phyloP scores from a whole-genome alignment of 2,329 filamentous ascomycete genomes.

The Chrysoporthe cubensis region DNA sequence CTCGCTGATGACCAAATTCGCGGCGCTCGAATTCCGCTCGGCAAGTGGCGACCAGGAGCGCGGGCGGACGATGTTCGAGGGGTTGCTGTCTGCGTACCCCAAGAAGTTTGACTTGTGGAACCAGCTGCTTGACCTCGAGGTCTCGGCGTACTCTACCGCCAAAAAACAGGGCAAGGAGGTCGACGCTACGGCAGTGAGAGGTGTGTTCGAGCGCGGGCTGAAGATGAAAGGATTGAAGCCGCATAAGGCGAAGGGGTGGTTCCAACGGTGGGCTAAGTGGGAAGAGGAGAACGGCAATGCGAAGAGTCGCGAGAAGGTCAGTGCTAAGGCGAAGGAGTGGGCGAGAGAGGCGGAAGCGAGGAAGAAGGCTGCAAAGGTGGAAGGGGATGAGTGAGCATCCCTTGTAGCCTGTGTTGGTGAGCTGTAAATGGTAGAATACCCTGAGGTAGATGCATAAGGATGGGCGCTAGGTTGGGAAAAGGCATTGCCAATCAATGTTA shows the following conservation, averaged over 20 bases:
- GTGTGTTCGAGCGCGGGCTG: conserved; percentile 80
- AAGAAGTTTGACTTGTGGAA: conserved; percentile 95
- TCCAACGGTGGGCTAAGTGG: conserved; percentile 89
- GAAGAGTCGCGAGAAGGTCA: conserved; percentile 72
- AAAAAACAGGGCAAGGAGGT: conserved; percentile 53
- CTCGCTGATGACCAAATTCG: conserved; percentile 83
- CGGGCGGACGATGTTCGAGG: conserved; percentile 93
- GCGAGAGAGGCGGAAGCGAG: conserved; percentile 55
- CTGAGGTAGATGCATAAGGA: background rate
- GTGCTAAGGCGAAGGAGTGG: conserved; percentile 72
- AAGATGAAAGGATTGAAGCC: conserved; percentile 75
- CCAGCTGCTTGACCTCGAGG: conserved; percentile 85
- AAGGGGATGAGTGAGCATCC: conserved; percentile 29
- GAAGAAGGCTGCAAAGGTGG: conserved; percentile 38
- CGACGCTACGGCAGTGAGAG: conserved; percentile 61
- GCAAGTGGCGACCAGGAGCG: conserved; percentile 82
- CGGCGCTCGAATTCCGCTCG: conserved; percentile 87
- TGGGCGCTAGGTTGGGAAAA: conserved; percentile 2
- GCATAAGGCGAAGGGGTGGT: conserved; percentile 83
- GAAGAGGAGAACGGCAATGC: conserved; percentile 75
- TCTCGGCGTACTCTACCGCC: conserved; percentile 58
- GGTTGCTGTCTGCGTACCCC: conserved; percentile 79
- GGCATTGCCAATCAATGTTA: background rate
- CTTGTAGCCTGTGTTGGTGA: background rate
- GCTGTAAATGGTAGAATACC: conserved; percentile 8